These are phyloP conservation scores for Phytophthora meadii DNA, from an alignment of 352 stramenopile species.

Conservation along the genomic window DNA sequence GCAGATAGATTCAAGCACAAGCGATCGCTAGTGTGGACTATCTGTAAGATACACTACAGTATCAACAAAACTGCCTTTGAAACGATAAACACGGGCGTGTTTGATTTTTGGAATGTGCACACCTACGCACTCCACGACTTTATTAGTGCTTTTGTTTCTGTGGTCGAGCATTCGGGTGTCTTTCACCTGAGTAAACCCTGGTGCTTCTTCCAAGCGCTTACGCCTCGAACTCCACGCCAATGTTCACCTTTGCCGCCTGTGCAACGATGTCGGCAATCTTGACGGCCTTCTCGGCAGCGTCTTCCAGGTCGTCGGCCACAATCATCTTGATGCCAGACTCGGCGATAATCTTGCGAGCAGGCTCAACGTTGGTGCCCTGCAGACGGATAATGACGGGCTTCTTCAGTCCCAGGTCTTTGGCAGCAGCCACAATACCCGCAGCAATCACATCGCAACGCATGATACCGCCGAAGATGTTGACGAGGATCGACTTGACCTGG, in stretches of 20 bases:
- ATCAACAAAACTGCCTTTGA: conserved; percentile 24
- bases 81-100: conserved; percentile 17
- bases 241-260: conserved; percentile 74
- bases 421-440: conserved; percentile 96
- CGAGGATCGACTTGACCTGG: conserved; percentile 97
- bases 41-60: conserved; percentile 19
- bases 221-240: conserved; percentile 77
- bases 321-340: conserved; percentile 95
- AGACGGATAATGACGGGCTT: conserved; percentile 99
- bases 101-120: conserved; percentile 27
- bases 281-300: conserved; percentile 96
- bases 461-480: conserved; percentile 99
- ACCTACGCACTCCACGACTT: conserved; percentile 36
- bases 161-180: conserved; percentile 34
- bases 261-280: conserved; percentile 87
- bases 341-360: conserved; percentile 94
- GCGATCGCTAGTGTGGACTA: too few relatives aligned
- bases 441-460: conserved; percentile 99
- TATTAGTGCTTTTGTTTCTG: conserved; percentile 32
- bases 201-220: conserved; percentile 41
- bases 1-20: conserved; percentile 20
- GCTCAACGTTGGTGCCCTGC: conserved; percentile 97
- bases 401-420: conserved; percentile 95
- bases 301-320: conserved; percentile 94
- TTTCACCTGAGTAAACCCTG: conserved; percentile 33